Evolutionary conservation across 1,139 yeast genomes (phyloP).

Genomic region (Suhomyces guaymorum): DNA sequence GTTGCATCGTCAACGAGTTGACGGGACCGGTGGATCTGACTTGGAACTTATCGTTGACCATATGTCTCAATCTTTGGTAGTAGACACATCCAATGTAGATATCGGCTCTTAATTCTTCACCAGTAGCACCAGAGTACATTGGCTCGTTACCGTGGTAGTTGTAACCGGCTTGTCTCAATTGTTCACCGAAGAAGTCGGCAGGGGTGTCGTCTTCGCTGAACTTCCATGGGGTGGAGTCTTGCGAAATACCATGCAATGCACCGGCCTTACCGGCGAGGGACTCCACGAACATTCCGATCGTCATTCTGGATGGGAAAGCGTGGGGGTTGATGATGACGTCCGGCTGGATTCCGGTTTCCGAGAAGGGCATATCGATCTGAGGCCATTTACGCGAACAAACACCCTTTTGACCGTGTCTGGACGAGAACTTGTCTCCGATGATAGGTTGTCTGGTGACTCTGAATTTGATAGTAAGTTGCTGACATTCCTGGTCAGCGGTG

Average conservation of each 20-base stretch:
- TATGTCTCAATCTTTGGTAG: conserved; percentile 97
- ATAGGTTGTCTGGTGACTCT: conserved; percentile 90
- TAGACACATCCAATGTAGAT: conserved; percentile 95
- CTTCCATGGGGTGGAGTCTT: conserved; percentile 96
- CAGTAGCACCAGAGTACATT: conserved; percentile 98
- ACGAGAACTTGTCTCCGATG: conserved; percentile 97
- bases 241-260: conserved; percentile 96
- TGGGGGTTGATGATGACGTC: conserved; percentile 97
- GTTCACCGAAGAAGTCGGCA: conserved; percentile 96
- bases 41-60: conserved; percentile 99
- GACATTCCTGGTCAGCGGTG: conserved; percentile 73
- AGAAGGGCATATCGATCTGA: conserved; percentile 92
- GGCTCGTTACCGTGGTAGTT: conserved; percentile 99
- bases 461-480: conserved; percentile 82
- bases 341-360: conserved; percentile 94
- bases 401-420: conserved; percentile 99
- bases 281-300: conserved; percentile 99
- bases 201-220: conserved; percentile 92
- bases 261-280: conserved; percentile 98
- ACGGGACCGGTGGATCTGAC: conserved; percentile 99
- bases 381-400: conserved; percentile 99
- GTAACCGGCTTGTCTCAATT: conserved; percentile 82
- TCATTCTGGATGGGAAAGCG: conserved; percentile 99
- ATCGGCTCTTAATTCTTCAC: conserved; percentile 94
- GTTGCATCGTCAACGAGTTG: conserved; percentile 96